Evolutionary conservation across 352 stramenopile genomes (phyloP).

Genomic region (Globisporangium alternatum): DNA sequence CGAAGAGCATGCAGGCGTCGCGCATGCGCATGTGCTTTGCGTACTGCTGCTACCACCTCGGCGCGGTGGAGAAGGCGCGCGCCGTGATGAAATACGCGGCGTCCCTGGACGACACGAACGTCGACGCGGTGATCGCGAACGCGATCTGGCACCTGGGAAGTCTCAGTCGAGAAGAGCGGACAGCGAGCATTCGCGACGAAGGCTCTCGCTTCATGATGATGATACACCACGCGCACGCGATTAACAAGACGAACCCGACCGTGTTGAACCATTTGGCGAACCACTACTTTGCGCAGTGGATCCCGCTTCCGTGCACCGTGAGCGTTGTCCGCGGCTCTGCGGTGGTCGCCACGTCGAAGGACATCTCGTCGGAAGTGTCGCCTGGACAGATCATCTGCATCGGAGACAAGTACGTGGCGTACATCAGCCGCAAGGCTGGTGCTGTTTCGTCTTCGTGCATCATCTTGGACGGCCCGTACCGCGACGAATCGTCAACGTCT

Average conservation of each 20-base stretch:
- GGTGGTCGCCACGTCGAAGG: constrained; percentile 85
- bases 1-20: constrained; percentile 85
- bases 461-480: constrained; percentile 76
- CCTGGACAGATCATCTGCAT: constrained; percentile 93
- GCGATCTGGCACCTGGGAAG: constrained; percentile 91
- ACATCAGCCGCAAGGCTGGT: constrained; percentile 70
- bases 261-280: constrained; percentile 98
- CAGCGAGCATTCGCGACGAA: constrained; percentile 79
- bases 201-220: constrained; percentile 90
- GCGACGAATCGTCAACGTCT: constrained; percentile 59
- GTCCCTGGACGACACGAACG: constrained; percentile 88
- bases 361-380: constrained; percentile 86
- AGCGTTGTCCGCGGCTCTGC: constrained; percentile 81
- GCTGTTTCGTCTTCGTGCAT: constrained; percentile 64
- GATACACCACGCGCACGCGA: constrained; percentile 88
- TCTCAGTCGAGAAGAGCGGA: constrained; percentile 67
- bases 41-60: constrained; percentile 95
- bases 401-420: constrained; percentile 89
- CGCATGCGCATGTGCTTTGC: constrained; percentile 95
- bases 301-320: constrained; percentile 86
- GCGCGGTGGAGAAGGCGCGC: constrained; percentile 85
- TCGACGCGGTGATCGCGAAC: constrained; percentile 93
- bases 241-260: constrained; percentile 86
- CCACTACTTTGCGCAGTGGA: constrained; percentile 98
- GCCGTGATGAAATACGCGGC: constrained; percentile 84